A percentile compares a stretch with the other conserved stretches of the same genome.
Evolutionary conservation across 2,329 filamentous ascomycete species (phyloP).

Genomic region (Fusarium transvaalense): DNA sequence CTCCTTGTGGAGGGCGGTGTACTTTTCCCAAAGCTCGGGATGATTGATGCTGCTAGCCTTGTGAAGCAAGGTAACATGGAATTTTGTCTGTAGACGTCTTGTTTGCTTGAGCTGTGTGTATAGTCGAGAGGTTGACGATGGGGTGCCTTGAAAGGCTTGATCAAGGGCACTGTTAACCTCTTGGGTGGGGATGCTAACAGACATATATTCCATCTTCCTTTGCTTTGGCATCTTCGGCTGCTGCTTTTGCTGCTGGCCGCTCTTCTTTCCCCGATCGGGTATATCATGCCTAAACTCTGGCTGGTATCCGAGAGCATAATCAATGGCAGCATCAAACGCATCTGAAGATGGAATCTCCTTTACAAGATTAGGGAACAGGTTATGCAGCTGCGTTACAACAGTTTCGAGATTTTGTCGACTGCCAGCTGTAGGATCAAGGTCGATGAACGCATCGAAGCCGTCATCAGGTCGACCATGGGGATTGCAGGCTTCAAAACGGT

Average conservation of each 20-base stretch:
- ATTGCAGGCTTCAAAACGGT: slow-evolving; percentile 84
- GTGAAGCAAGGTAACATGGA: slow-evolving; percentile 96
- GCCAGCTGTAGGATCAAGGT: slow-evolving; percentile 81
- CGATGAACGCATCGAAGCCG: slow-evolving; percentile 85
- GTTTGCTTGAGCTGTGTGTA: slow-evolving; percentile 81
- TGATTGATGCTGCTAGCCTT: slow-evolving; percentile 71
- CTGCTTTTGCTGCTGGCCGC: slow-evolving; percentile 48
- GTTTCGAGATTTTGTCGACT: slow-evolving; percentile 89
- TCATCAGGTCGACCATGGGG: slow-evolving; percentile 77
- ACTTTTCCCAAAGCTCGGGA: slow-evolving; percentile 80
- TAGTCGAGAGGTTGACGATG: slow-evolving; percentile 64
- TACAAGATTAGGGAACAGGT: slow-evolving; percentile 82
- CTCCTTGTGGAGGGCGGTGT: slow-evolving; percentile 69
- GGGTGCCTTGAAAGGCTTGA: slow-evolving; percentile 72
- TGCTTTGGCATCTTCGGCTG: slow-evolving; percentile 47
- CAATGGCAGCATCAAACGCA: slow-evolving; percentile 84
- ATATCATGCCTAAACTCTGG: slow-evolving; percentile 83
- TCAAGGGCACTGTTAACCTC: slow-evolving; percentile 70
- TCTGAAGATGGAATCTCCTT: slow-evolving; percentile 76
- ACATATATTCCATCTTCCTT: slow-evolving; percentile 69
- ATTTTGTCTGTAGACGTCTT: slow-evolving; percentile 82
- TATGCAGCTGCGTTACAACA: slow-evolving; percentile 77
- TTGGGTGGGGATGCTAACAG: slow-evolving; percentile 60
- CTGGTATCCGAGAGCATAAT: slow-evolving; percentile 79
- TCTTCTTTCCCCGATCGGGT: slow-evolving; percentile 66